Evolutionary conservation across 2,329 filamentous ascomycete species (phyloP), one percentile per base, ranked within the genome.

Genomic region (Myotisia sp.): DNA sequence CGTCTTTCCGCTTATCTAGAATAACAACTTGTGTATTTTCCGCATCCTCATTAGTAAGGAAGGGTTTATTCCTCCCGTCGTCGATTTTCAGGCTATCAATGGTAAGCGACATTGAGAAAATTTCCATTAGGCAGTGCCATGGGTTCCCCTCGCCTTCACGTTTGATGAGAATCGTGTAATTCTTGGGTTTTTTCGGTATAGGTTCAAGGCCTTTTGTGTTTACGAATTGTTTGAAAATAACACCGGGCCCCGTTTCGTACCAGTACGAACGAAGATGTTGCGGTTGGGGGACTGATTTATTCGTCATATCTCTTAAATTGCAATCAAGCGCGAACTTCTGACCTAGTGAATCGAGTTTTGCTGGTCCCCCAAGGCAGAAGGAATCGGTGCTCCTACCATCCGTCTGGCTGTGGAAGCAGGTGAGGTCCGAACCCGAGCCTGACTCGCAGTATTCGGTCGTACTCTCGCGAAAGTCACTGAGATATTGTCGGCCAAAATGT

Each of bases 41-140:
- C 13, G 37, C 33, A 23, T 43, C 35, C 6, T 38, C 36, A 2
- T 27, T 26, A 3, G 40, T 29, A 26, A 54, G 41, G 34, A 50
- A 44, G 2, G 49, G 35, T 18, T 7, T 19, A n/a, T n/a, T n/a
- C n/a, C n/a, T n/a, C 39, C 23, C 38, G 17, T 6, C 38, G 26
- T 6, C 39, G 37, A 58, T 54, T 16, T 47, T 47, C 21, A 58
- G 44, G 10, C 51, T 44, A 38, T 59, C 54, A 13, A 58, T 36
- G 3, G 50, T 50, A 43, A 54, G 46, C 12, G 44, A 49, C 22
- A 52, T 45, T 8, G 48, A 52, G 37, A 54, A 48, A 27, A 58
- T 50, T 34, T 59, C 55, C 45, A 55, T 51, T 16, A 58, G 41
- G 5, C 41, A 45, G 36, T 59, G 55, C 55, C 54, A 59, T 19